These are phyloP conservation scores for Raddia distichophylla DNA, from an alignment of 176 grass and related monocot genomes.

Conservation along the genomic window DNA sequence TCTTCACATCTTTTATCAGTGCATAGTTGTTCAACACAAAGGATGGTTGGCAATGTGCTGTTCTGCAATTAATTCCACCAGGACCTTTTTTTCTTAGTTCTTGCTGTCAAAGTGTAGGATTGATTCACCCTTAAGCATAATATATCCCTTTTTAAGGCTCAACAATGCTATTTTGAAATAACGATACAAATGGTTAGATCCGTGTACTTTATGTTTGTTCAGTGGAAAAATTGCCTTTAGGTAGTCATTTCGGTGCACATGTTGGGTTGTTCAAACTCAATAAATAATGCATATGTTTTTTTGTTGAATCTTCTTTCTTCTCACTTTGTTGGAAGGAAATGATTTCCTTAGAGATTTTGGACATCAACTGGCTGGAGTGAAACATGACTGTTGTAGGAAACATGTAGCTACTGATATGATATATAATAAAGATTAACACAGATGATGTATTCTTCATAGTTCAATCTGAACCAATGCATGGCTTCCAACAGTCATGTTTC, in stretches of 20 bases:
- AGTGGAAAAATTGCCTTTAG: neutral
- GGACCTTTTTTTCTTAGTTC: neutral
- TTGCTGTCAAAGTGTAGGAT: neutral
- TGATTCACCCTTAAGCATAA: neutral
- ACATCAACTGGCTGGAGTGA: neutral
- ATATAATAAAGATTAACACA: neutral
- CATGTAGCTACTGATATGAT: neutral
- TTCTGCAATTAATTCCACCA: constrained; percentile 24
- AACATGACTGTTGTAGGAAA: neutral
- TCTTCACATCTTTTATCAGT: neutral
- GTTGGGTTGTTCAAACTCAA: neutral
- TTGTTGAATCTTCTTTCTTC: neutral
- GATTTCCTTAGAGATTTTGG: neutral
- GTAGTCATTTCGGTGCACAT: neutral
- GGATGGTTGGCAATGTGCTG: neutral
- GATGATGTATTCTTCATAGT: neutral
- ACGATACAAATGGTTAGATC: neutral
- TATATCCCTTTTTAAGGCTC: neutral
- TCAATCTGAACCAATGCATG: neutral
- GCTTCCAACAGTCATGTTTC: neutral
- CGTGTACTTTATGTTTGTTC: neutral
- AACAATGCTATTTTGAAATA: neutral
- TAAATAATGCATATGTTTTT: neutral
- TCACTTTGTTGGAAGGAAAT: neutral
- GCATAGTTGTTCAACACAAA: neutral